A percentile compares a stretch with the other conserved stretches of the same genome.
phyloP scores from a whole-genome alignment of 805 yeast genomes.

The Lipomyces starkeyi region DNA sequence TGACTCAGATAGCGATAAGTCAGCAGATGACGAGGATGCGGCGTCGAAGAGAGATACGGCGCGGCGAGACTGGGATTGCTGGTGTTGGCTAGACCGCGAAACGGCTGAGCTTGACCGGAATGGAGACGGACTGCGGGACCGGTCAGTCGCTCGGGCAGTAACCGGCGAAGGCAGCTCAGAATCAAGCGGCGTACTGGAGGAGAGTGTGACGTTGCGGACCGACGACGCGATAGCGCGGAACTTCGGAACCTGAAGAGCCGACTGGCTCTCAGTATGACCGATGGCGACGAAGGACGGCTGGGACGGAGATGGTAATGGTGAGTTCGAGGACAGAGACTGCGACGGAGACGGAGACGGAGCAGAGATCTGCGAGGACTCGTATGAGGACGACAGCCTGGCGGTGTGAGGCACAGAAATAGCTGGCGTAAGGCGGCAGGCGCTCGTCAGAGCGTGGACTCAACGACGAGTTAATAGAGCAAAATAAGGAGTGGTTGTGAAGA shows the following conservation, averaged over 20 bases:
- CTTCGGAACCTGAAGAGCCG: constrained; percentile 8
- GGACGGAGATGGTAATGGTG: constrained; percentile 2
- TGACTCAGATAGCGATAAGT: background rate
- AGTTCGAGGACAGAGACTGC: background rate
- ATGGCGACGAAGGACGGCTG: constrained; percentile 6
- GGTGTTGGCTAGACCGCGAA: background rate
- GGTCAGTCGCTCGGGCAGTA: background rate
- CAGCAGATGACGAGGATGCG: constrained; percentile 17
- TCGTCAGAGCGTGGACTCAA: background rate
- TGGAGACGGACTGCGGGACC: constrained; percentile 3
- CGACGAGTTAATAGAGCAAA: background rate
- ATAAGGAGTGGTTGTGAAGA: background rate
- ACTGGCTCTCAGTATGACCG: constrained; percentile 3
- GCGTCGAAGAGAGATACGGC: constrained; percentile 29
- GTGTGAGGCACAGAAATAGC: background rate
- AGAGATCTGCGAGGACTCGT: background rate
- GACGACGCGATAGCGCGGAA: constrained; percentile 5
- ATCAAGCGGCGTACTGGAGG: background rate
- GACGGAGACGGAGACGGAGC: background rate
- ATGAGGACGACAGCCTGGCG: constrained; percentile 21
- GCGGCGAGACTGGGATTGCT: constrained; percentile 15
- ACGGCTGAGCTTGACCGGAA: constrained; percentile 10
- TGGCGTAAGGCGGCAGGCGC: background rate
- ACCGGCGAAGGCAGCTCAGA: constrained; percentile 14
- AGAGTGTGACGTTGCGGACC: constrained; percentile 4